phyloP scores from a whole-genome alignment of 345 rosid genomes.

The Trapa bicornis region DNA sequence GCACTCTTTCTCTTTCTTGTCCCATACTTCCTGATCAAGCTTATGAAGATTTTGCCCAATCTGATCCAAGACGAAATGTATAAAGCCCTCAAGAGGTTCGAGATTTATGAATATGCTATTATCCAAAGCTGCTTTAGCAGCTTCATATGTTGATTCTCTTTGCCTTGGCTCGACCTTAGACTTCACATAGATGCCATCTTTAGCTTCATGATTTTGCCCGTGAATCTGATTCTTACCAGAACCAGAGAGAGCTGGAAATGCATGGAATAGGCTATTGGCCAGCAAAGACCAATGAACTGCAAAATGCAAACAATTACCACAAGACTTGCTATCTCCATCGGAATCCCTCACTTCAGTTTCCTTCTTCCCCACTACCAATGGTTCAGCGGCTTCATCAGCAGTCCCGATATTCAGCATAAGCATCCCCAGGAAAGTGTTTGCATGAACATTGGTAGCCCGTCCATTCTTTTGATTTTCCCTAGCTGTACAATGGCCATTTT shows the following conservation, averaged over 20 bases:
- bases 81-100: constrained; percentile 42
- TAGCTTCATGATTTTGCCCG: constrained; percentile 27
- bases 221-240: constrained; percentile 38
- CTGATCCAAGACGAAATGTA: constrained; percentile 47
- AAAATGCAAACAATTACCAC: constrained; percentile 63
- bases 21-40: constrained; percentile 42
- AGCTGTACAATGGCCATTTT: constrained; percentile 16
- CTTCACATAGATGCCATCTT: constrained; percentile 15
- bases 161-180: constrained; percentile 20
- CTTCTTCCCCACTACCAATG: constrained; percentile 23
- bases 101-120: constrained; percentile 14
- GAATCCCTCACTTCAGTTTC: constrained; percentile 10
- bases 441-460: constrained; percentile 41
- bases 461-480: constrained; percentile 50
- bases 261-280: constrained; percentile 58
- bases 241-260: constrained; percentile 51
- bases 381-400: constrained; percentile 23
- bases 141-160: constrained; percentile 19
- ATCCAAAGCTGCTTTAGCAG: constrained; percentile 8
- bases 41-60: constrained; percentile 50
- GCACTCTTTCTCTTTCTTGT: constrained; percentile 21
- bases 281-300: constrained; percentile 61
- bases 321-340: constrained; percentile 40
- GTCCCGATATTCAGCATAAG: constrained; percentile 33
- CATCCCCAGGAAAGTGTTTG: constrained; percentile 35